Evolutionary conservation across 1,284 basidiomycete genomes (phyloP).

Genomic region (Xerocomus minutiporus): DNA sequence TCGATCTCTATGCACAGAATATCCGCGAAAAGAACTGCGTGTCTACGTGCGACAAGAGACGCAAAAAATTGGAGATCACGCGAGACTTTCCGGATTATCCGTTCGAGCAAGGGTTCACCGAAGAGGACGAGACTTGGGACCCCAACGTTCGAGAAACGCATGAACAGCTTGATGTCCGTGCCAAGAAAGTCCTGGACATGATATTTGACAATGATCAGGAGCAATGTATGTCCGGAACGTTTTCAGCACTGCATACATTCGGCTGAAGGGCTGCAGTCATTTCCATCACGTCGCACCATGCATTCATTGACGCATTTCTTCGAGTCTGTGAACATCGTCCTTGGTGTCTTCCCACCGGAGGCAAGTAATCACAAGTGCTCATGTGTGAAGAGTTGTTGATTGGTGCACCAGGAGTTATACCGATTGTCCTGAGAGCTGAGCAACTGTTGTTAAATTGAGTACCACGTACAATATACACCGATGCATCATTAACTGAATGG

Average conservation of each 20-base stretch:
- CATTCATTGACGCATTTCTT: slow-evolving; percentile 54
- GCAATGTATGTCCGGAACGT: slow-evolving; percentile 40
- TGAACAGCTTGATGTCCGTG: slow-evolving; percentile 50
- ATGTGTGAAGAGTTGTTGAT: slow-evolving; percentile 5
- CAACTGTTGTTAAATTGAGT: slow-evolving; percentile 12
- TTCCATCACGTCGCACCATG: slow-evolving; percentile 61
- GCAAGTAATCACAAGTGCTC: slow-evolving; percentile 31
- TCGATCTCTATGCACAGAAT: slow-evolving; percentile 39
- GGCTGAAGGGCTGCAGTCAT: slow-evolving; percentile 40
- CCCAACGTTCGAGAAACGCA: slow-evolving; percentile 61
- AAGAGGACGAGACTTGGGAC: slow-evolving; percentile 71
- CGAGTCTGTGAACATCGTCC: slow-evolving; percentile 39
- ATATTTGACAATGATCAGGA: slow-evolving; percentile 55
- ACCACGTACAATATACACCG: neutral
- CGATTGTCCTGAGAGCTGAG: slow-evolving; percentile 22
- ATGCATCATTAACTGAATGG: neutral
- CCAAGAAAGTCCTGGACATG: slow-evolving; percentile 53
- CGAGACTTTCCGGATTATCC: slow-evolving; percentile 56
- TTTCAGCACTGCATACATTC: neutral
- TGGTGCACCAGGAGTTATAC: slow-evolving; percentile 21
- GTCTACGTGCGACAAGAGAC: slow-evolving; percentile 72
- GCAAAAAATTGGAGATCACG: slow-evolving; percentile 50
- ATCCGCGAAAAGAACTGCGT: slow-evolving; percentile 64
- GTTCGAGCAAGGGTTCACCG: slow-evolving; percentile 66
- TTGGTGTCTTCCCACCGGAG: slow-evolving; percentile 57